Percentiles rank a stretch among this genome's conserved stretches.
Conservation (phyloP, 2,329 filamentous ascomycete genomes). For the Penicillium sp. region DNA sequence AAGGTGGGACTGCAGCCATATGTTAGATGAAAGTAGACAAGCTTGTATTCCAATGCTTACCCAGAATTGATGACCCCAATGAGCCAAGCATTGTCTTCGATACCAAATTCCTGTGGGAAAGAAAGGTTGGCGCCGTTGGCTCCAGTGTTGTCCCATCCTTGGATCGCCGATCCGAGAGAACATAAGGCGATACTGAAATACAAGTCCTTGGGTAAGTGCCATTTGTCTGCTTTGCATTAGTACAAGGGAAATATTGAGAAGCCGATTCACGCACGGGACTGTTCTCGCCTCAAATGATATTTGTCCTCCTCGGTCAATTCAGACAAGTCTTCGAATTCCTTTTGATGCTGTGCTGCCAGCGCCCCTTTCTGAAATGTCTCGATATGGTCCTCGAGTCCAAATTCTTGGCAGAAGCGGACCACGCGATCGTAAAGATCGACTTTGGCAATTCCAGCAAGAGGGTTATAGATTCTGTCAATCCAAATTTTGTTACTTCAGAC, state of each 20-base stretch:
- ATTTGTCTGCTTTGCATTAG: slow-evolving; percentile 13
- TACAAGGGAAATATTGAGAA: not conserved
- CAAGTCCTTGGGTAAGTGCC: slow-evolving; percentile 17
- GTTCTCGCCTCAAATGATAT: slow-evolving; percentile 31
- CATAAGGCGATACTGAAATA: slow-evolving; percentile 40
- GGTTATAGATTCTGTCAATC: slow-evolving; percentile 26
- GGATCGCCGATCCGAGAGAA: slow-evolving; percentile 49
- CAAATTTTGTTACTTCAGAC: not conserved
- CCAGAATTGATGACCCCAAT: slow-evolving; percentile 50
- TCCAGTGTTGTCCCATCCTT: slow-evolving; percentile 51
- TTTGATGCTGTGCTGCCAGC: slow-evolving; percentile 33
- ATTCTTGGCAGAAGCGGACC: slow-evolving; percentile 41
- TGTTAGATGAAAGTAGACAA: not conserved
- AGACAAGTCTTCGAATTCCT: slow-evolving; percentile 33
- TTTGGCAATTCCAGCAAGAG: slow-evolving; percentile 26
- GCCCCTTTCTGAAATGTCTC: slow-evolving; percentile 34
- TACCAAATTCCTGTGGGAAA: slow-evolving; percentile 43
- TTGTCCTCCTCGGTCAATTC: slow-evolving; percentile 40
- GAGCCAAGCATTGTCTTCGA: slow-evolving; percentile 43
- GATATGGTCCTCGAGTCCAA: slow-evolving; percentile 39
- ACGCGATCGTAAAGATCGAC: slow-evolving; percentile 37
- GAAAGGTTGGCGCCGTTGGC: slow-evolving; percentile 51
- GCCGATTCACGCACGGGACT: slow-evolving; percentile 7
- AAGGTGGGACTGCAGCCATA: slow-evolving; percentile 10
- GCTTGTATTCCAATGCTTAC: slow-evolving; percentile 26